Conservation (phyloP, 805 yeast genomes). For the Wickerhamomyces subpelliculosus region DNA sequence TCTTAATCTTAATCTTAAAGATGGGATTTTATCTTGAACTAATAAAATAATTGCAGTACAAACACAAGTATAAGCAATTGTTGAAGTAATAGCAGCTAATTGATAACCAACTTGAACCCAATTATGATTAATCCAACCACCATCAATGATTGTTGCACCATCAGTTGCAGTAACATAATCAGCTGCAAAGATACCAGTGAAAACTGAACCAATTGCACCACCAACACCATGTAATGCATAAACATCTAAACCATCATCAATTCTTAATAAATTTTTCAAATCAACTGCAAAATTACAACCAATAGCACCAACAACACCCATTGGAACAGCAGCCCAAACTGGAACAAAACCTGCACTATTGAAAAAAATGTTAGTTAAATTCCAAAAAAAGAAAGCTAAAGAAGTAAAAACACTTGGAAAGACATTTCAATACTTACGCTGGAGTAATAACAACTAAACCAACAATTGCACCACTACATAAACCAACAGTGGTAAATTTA, state of each 20-base stretch:
- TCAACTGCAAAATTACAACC: conserved; percentile 85
- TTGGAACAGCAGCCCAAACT: conserved; percentile 77
- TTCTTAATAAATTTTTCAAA: conserved; percentile 58
- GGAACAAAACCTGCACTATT: conserved; percentile 96
- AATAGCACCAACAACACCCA: conserved; percentile 72
- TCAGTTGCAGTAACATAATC: conserved; percentile 83
- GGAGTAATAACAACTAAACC: conserved; percentile 96
- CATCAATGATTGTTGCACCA: conserved; percentile 56
- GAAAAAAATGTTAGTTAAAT: too few species aligned
- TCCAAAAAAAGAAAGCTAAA: too few species aligned
- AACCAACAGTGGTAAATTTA: conserved; percentile 89
- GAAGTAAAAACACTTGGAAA: too few species aligned
- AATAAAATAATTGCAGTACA: conserved; percentile 65
- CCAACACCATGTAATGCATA: conserved; percentile 94
- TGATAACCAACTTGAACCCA: conserved; percentile 83
- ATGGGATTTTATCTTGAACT: conserved; percentile 68
- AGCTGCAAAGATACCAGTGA: conserved; percentile 91
- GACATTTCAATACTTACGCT: too few species aligned
- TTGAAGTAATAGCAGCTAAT: conserved; percentile 68
- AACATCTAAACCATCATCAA: conserved; percentile 94
- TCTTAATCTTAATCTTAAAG: conserved; percentile 71
- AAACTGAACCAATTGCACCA: conserved; percentile 73
- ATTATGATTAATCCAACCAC: conserved; percentile 88
- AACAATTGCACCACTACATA: conserved; percentile 89
- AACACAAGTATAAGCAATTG: conserved; percentile 67